Evolutionary conservation across 768 basidiomycete genomes (phyloP).

Genomic region (Mycena alexandri): DNA sequence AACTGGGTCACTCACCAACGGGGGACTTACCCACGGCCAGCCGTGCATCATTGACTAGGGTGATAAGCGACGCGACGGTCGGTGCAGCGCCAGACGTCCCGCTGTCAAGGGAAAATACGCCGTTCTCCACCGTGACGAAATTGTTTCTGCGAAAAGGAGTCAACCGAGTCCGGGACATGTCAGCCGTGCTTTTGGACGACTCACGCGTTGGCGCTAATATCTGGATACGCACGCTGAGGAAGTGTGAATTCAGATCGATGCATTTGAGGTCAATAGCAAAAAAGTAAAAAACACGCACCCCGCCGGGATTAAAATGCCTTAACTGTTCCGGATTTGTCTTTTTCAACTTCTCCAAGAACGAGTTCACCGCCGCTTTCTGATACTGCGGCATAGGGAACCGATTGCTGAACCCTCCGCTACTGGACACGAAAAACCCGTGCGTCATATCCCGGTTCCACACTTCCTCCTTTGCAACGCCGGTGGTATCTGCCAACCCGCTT

Average conservation of each 20-base stretch:
- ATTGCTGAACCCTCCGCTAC: constrained; percentile 51
- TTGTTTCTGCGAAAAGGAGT: constrained; percentile 19
- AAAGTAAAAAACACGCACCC: constrained; percentile 40
- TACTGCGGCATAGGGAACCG: constrained; percentile 57
- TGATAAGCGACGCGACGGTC: constrained; percentile 51
- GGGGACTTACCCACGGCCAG: constrained; percentile 51
- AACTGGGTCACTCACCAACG: constrained; percentile 42
- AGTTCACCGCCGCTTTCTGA: constrained; percentile 49
- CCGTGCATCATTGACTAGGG: constrained; percentile 55
- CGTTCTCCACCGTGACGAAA: constrained; percentile 42
- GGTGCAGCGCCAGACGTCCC: constrained; percentile 52
- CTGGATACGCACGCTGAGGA: constrained; percentile 48
- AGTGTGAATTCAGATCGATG: no score
- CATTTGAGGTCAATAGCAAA: constrained; percentile 36
- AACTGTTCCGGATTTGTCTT: constrained; percentile 44
- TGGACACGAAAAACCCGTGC: constrained; percentile 50
- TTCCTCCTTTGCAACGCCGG: constrained; percentile 42
- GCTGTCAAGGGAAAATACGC: constrained; percentile 41
- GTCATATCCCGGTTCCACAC: constrained; percentile 48
- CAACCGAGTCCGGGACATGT: neutral
- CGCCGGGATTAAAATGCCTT: constrained; percentile 45
- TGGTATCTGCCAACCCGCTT: constrained; percentile 37
- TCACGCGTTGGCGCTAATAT: constrained; percentile 54
- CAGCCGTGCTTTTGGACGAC: neutral
- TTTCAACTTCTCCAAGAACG: constrained; percentile 49